phyloP scores from a whole-genome alignment of 1,284 basidiomycete genomes.

The Porogramme epimiltina region DNA sequence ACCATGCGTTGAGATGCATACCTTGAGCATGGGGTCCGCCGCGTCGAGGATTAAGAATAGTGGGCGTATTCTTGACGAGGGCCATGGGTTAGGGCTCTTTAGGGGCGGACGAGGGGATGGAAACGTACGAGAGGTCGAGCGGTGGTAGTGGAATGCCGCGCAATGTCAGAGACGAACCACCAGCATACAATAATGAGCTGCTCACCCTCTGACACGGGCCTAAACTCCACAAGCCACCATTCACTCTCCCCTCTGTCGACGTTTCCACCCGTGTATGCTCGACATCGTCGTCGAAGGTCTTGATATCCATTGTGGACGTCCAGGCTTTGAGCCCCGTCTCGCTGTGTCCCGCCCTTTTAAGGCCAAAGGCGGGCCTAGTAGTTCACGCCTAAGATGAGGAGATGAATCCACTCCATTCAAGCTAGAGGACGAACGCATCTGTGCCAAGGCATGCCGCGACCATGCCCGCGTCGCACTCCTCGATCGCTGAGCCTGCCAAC shows the following conservation, averaged over 20 bases:
- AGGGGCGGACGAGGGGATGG: conserved; percentile 23
- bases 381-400: background rate
- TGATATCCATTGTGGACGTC: conserved; percentile 69
- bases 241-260: conserved; percentile 70
- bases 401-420: background rate
- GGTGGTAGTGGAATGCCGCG: conserved; percentile 55
- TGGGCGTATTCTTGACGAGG: conserved; percentile 50
- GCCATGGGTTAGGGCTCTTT: conserved; percentile 57
- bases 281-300: conserved; percentile 39
- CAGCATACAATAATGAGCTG: background rate
- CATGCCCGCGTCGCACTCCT: conserved; percentile 63
- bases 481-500: conserved; percentile 78
- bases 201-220: conserved; percentile 82
- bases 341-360: conserved; percentile 72
- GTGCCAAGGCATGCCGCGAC: conserved; percentile 82
- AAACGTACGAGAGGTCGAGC: conserved; percentile 29
- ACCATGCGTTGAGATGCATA: no score
- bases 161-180: background rate
- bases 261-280: conserved; percentile 52
- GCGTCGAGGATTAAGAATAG: conserved; percentile 72
- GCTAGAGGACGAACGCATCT: conserved; percentile 45
- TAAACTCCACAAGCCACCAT: conserved; percentile 62
- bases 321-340: conserved; percentile 79
- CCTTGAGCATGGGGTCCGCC: conserved; percentile 74
- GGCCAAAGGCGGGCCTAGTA: conserved; percentile 73